phyloP scores from a whole-genome alignment of 2,329 filamentous ascomycete genomes.

The Fusarium begoniae region DNA sequence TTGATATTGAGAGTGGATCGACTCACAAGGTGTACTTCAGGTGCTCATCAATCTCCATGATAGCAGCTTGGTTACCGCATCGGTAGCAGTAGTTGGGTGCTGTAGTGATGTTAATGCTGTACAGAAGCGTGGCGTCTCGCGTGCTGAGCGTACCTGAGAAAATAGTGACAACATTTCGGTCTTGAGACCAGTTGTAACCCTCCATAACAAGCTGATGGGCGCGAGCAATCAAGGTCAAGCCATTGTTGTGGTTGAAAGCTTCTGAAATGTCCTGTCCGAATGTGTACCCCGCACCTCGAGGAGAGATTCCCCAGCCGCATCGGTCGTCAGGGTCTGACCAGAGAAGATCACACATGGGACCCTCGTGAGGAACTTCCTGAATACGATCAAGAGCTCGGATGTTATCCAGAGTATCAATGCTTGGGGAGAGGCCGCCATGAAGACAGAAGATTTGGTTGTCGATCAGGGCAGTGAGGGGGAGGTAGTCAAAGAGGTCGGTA shows the following conservation, averaged over 20 bases:
- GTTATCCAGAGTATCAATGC: slow-evolving; percentile 94
- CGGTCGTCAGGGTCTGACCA: slow-evolving; percentile 99
- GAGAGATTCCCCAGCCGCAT: slow-evolving; percentile 95
- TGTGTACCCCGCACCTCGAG: slow-evolving; percentile 92
- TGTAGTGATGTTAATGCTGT: slow-evolving; percentile 42
- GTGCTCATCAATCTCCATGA: slow-evolving; percentile 99
- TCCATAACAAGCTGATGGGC: slow-evolving; percentile 99
- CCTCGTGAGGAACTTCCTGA: slow-evolving; percentile 98
- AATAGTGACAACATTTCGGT: slow-evolving; percentile 97
- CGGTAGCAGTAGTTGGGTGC: slow-evolving; percentile 97
- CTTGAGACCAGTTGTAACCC: slow-evolving; percentile 99
- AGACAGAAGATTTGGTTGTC: slow-evolving; percentile 99
- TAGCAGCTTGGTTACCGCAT: slow-evolving; percentile 99
- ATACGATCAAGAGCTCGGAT: slow-evolving; percentile 95
- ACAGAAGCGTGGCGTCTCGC: background rate
- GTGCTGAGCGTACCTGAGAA: slow-evolving; percentile 77
- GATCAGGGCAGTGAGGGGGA: slow-evolving; percentile 95
- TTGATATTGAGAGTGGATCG: too few species aligned
- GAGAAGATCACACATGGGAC: slow-evolving; percentile 96
- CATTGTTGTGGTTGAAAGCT: slow-evolving; percentile 99
- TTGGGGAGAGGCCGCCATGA: slow-evolving; percentile 95
- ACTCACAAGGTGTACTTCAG: slow-evolving; percentile 99
- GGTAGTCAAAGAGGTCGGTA: slow-evolving; percentile 98
- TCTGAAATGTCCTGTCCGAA: slow-evolving; percentile 98
- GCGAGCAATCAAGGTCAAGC: slow-evolving; percentile 91